These are phyloP conservation scores for Glonium stellatum DNA, from an alignment of 495 filamentous ascomycete species.

Conservation along the genomic window DNA sequence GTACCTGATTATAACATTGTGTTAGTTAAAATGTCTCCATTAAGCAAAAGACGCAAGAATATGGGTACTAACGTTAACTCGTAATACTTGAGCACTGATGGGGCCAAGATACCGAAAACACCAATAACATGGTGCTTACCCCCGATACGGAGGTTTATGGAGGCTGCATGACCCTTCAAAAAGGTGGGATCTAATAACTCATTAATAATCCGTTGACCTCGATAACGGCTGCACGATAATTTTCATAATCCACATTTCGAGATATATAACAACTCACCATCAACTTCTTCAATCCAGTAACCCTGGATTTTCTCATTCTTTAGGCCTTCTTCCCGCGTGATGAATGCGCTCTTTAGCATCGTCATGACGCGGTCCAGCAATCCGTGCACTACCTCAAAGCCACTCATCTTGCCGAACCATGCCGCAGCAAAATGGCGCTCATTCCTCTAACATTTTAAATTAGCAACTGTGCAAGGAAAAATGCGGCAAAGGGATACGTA, in stretches of 20 bases:
- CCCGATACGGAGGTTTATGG: conserved; percentile 63
- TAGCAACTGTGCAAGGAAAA: background rate
- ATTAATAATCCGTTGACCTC: background rate
- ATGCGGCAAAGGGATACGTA: background rate
- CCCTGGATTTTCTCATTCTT: conserved; percentile 45
- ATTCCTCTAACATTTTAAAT: conserved; percentile 50
- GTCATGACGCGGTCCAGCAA: conserved; percentile 84
- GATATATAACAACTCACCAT: conserved; percentile 46
- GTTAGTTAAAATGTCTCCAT: conserved; percentile 33
- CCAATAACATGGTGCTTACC: conserved; percentile 70
- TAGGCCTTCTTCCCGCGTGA: conserved; percentile 66
- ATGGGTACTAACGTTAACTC: conserved; percentile 56
- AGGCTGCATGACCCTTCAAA: conserved; percentile 82
- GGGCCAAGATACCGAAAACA: conserved; percentile 87
- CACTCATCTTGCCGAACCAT: conserved; percentile 88
- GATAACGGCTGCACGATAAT: background rate
- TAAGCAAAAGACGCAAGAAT: background rate
- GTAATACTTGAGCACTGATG: conserved; percentile 85
- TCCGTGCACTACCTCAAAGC: conserved; percentile 95
- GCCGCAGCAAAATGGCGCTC: conserved; percentile 94
- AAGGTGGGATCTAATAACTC: conserved; percentile 64
- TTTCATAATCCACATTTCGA: background rate
- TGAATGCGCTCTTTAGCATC: conserved; percentile 81
- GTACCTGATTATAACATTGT: conserved; percentile 39
- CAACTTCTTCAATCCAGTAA: conserved; percentile 90